Percentiles rank a stretch among this genome's conserved stretches.
phyloP scores from a whole-genome alignment of 140 eudicot species.

The Flaveria floridana region DNA sequence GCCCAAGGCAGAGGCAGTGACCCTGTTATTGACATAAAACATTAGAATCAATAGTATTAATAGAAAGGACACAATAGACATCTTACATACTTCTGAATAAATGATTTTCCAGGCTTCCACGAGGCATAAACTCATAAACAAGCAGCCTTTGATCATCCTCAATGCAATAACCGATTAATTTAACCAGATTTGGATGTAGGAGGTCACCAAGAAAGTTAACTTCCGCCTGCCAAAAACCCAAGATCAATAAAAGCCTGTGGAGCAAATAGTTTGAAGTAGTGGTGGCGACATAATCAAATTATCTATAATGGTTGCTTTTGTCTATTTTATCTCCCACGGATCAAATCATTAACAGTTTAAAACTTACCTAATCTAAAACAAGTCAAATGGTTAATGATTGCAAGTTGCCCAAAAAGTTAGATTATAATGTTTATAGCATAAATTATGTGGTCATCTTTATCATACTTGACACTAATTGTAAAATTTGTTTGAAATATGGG shows the following conservation, averaged over 20 bases:
- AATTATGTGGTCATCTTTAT: not conserved
- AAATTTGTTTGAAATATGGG: not conserved
- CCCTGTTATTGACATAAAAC: constrained; percentile 42
- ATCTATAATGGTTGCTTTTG: not conserved
- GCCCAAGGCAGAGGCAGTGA: constrained; percentile 93
- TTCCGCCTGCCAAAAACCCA: constrained; percentile 66
- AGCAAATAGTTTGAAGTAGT: not conserved
- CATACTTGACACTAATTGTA: not conserved
- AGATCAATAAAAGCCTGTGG: not conserved
- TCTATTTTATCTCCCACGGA: not conserved
- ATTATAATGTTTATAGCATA: not conserved
- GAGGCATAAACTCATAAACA: constrained; percentile 91
- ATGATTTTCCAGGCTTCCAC: constrained; percentile 95
- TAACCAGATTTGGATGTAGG: constrained; percentile 80
- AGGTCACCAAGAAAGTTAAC: constrained; percentile 81
- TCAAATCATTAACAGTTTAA: not conserved
- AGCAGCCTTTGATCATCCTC: constrained; percentile 91
- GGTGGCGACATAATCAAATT: not conserved
- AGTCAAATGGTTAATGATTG: not conserved
- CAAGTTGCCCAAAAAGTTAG: not conserved
- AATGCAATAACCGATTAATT: constrained; percentile 78
- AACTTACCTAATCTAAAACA: not conserved
- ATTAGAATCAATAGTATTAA: not conserved
- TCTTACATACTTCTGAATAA: constrained; percentile 66
- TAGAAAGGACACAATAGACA: not conserved